A percentile compares a stretch with the other conserved stretches of the same genome.
These are phyloP conservation scores for Begonia loranthoides DNA, from an alignment of 306 rosid species.

Conservation along the genomic window DNA sequence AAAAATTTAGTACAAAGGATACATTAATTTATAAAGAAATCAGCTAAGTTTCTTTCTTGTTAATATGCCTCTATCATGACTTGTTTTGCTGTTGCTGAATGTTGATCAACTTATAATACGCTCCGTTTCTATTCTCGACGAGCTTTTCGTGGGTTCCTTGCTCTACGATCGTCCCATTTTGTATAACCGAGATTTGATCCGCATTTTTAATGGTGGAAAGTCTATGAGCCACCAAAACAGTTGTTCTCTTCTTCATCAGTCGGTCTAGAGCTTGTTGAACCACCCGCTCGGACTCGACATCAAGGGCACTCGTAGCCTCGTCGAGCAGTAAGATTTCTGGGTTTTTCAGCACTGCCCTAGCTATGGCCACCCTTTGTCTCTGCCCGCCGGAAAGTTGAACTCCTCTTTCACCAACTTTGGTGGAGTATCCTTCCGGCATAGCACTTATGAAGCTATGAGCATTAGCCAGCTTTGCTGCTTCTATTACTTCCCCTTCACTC, in stretches of 20 bases:
- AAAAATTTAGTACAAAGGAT: not conserved
- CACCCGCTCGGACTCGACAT: conserved; percentile 70
- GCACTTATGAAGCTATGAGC: conserved; percentile 75
- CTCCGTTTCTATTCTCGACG: conserved; percentile 56
- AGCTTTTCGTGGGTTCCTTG: conserved; percentile 78
- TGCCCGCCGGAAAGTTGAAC: conserved; percentile 94
- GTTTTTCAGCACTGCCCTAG: conserved; percentile 73
- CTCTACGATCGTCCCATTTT: conserved; percentile 80
- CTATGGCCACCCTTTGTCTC: conserved; percentile 84
- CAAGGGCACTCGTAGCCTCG: conserved; percentile 90
- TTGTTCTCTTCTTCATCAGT: conserved; percentile 74
- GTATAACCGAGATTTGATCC: conserved; percentile 80
- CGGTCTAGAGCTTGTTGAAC: conserved; percentile 84
- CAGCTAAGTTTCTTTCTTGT: too few species aligned
- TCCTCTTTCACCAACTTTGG: conserved; percentile 92
- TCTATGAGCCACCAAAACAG: conserved; percentile 87
- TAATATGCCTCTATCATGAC: conserved; percentile 6
- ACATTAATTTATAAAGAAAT: too few species aligned
- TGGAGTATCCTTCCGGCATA: conserved; percentile 86
- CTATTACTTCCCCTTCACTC: conserved; percentile 67
- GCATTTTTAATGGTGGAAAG: conserved; percentile 81
- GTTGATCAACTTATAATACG: conserved; percentile 73
- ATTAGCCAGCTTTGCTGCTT: conserved; percentile 86
- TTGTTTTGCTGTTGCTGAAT: conserved; percentile 63
- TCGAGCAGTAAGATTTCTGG: conserved; percentile 75